phyloP scores from a whole-genome alignment of 148 eudicot species.

The Chenopodium berlandieri region DNA sequence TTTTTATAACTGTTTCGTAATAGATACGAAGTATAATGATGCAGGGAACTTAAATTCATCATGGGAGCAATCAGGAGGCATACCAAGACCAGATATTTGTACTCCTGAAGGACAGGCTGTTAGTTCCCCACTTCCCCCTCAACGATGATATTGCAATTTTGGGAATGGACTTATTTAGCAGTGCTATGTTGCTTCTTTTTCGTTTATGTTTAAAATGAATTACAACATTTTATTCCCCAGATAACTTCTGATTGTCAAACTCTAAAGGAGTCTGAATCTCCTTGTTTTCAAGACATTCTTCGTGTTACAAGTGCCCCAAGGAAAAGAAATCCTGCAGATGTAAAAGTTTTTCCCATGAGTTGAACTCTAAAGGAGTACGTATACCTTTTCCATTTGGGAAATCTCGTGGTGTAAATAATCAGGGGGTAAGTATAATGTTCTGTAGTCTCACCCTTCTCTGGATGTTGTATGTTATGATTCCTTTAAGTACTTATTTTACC shows the following conservation, averaged over 20 bases:
- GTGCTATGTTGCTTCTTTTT: neutral
- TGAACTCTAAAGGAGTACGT: conserved; percentile 96
- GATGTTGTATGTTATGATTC: neutral
- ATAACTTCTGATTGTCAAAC: conserved; percentile 79
- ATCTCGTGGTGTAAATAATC: conserved; percentile 82
- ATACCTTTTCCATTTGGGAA: conserved; percentile 81
- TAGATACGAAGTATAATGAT: neutral
- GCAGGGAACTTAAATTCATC: conserved; percentile 58
- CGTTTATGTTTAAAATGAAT: neutral
- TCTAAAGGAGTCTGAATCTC: conserved; percentile 99
- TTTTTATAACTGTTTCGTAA: no score
- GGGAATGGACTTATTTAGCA: neutral
- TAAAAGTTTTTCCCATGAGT: conserved; percentile 94
- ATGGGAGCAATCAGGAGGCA: conserved; percentile 61
- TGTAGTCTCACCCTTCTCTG: neutral
- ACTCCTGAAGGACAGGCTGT: conserved; percentile 85
- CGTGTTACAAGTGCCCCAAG: conserved; percentile 95
- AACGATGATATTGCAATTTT: neutral
- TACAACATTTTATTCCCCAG: conserved; percentile 27
- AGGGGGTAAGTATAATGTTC: conserved; percentile 51
- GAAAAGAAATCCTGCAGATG: conserved; percentile 82
- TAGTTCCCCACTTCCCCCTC: neutral
- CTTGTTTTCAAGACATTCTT: conserved; percentile 95
- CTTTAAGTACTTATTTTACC: conserved; percentile 10
- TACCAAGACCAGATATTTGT: conserved; percentile 56